Evolutionary conservation across 164 flowering plant species (phyloP).

Genomic region (Nelumbo lutea): DNA sequence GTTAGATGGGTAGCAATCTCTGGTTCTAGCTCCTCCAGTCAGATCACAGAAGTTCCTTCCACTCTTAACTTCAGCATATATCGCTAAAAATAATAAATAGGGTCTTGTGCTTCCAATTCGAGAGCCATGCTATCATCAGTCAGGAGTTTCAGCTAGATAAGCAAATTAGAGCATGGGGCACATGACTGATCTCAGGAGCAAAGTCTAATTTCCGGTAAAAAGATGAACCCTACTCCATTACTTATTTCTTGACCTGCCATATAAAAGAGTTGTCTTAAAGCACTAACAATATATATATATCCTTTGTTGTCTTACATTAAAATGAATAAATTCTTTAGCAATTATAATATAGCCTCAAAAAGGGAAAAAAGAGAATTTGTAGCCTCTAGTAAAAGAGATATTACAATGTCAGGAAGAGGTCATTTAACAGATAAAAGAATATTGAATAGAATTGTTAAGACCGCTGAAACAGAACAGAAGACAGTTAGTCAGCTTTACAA

Average conservation of each 20-base stretch:
- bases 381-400: too few species aligned
- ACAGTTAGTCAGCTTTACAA: too few species aligned
- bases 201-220: background rate
- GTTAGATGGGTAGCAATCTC: background rate
- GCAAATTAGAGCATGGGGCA: background rate
- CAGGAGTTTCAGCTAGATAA: background rate
- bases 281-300: background rate
- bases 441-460: too few species aligned
- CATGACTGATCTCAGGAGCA: background rate
- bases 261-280: background rate
- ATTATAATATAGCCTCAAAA: too few species aligned
- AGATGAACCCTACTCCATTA: background rate
- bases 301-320: background rate
- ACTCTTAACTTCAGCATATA: background rate
- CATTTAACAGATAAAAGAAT: too few species aligned
- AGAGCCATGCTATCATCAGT: background rate
- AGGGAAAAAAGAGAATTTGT: too few species aligned
- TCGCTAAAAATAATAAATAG: background rate
- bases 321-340: too few species aligned
- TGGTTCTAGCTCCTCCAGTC: background rate
- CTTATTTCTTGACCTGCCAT: constrained; percentile 11
- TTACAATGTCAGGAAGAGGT: too few species aligned
- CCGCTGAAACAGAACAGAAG: too few species aligned
- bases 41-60: background rate
- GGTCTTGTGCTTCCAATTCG: too few species aligned